Percentiles rank a stretch among this genome's conserved stretches.
phyloP scores from a whole-genome alignment of 345 rosid genomes.

The Erucastrum elatum region DNA sequence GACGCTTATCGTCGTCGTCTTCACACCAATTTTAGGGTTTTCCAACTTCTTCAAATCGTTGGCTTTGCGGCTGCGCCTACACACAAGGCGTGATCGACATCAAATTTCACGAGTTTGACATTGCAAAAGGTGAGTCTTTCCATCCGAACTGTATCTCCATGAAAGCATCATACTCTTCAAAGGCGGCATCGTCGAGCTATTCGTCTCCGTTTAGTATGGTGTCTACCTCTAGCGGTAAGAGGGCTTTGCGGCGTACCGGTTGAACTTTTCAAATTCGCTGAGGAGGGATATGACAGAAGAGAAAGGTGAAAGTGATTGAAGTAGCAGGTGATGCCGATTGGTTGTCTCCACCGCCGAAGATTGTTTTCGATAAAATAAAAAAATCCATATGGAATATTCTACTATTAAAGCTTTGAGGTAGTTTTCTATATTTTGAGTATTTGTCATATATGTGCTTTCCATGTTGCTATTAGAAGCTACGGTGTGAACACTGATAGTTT shows the following conservation, averaged over 20 bases:
- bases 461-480: neutral
- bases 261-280: slow-evolving; percentile 14
- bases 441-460: neutral
- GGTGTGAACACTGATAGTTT: neutral
- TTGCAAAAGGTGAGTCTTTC: neutral
- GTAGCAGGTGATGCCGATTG: slow-evolving; percentile 56
- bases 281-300: slow-evolving; percentile 50
- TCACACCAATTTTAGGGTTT: too few relatives aligned
- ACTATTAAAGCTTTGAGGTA: slow-evolving; percentile 71
- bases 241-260: slow-evolving; percentile 34
- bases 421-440: neutral
- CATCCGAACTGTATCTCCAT: slow-evolving; percentile 42
- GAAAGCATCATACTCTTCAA: slow-evolving; percentile 70
- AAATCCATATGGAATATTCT: slow-evolving; percentile 49
- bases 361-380: slow-evolving; percentile 29
- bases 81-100: neutral
- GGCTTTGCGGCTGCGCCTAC: neutral
- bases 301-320: slow-evolving; percentile 41
- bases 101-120: neutral
- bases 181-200: slow-evolving; percentile 67
- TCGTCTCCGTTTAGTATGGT: slow-evolving; percentile 55
- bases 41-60: too few relatives aligned
- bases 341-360: slow-evolving; percentile 66
- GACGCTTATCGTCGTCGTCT: too few relatives aligned
- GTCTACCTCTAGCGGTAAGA: slow-evolving; percentile 58